These are phyloP conservation scores for Incumbomyces delicatus DNA, from an alignment of 2,329 filamentous ascomycete species.

Conservation along the genomic window DNA sequence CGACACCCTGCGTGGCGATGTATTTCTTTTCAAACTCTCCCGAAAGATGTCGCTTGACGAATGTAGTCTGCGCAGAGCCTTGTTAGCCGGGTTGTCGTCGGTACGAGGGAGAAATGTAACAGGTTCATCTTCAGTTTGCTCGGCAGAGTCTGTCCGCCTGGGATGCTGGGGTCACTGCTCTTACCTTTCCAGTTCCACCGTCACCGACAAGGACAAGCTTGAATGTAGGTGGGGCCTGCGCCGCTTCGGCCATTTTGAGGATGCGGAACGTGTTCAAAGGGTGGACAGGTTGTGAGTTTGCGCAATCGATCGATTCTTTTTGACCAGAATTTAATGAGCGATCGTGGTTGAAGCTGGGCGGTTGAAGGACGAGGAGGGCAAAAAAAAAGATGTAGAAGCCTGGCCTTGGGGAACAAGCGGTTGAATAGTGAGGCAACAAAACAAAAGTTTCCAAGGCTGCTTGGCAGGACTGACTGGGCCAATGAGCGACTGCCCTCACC, in stretches of 20 bases:
- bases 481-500: no score
- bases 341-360: background rate
- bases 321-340: constrained; percentile 10
- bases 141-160: background rate
- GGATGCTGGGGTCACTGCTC: constrained; percentile 22
- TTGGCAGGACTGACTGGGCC: background rate
- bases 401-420: constrained; percentile 13
- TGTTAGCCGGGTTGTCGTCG: background rate
- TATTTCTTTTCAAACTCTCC: constrained; percentile 99
- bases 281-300: no score
- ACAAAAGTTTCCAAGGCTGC: background rate
- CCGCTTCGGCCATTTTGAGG: constrained; percentile 52
- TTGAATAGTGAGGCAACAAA: background rate
- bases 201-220: constrained; percentile 99
- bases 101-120: background rate
- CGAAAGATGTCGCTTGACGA: constrained; percentile 99
- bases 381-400: background rate
- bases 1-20: constrained; percentile 98
- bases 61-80: constrained; percentile 67
- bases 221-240: constrained; percentile 64
- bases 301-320: no score
- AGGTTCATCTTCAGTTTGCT: background rate
- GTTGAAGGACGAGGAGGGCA: background rate
- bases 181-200: constrained; percentile 97
- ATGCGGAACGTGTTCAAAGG: no score